A percentile compares a stretch with the other conserved stretches of the same genome.
phyloP scores from a whole-genome alignment of 176 grass and related monocot species.

The Cocos nucifera region DNA sequence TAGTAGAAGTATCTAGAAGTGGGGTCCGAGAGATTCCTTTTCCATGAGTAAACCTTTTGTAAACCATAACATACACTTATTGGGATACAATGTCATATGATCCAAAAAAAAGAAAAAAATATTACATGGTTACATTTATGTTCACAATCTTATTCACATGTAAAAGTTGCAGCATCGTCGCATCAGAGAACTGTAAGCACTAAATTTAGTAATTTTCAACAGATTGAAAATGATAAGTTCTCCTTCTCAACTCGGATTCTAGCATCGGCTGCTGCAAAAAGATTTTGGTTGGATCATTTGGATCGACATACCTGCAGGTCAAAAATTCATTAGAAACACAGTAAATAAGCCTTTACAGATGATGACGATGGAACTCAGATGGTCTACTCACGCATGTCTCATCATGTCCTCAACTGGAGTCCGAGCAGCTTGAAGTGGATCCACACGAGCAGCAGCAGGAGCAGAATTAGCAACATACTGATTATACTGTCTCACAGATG shows the following conservation, averaged over 20 bases:
- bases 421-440: neutral
- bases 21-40: too few species aligned
- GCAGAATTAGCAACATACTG: neutral
- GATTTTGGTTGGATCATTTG: conserved; percentile 87
- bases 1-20: too few species aligned
- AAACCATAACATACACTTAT: too few species aligned
- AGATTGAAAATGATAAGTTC: conserved; percentile 59
- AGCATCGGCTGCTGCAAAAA: conserved; percentile 86
- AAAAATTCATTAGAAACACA: neutral
- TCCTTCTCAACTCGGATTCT: conserved; percentile 91
- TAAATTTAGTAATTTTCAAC: conserved; percentile 24
- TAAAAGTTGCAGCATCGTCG: too few species aligned
- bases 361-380: neutral
- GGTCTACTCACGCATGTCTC: conserved; percentile 64
- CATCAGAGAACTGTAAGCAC: too few species aligned
- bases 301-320: conserved; percentile 74
- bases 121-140: too few species aligned
- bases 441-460: neutral
- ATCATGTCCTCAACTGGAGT: conserved; percentile 16
- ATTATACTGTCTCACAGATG: neutral
- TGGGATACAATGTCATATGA: too few species aligned
- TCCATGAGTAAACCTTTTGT: too few species aligned
- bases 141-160: too few species aligned
- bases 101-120: too few species aligned
- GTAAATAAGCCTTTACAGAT: neutral